phyloP scores from a whole-genome alignment of 768 basidiomycete genomes.

The Lentinula detonsa region DNA sequence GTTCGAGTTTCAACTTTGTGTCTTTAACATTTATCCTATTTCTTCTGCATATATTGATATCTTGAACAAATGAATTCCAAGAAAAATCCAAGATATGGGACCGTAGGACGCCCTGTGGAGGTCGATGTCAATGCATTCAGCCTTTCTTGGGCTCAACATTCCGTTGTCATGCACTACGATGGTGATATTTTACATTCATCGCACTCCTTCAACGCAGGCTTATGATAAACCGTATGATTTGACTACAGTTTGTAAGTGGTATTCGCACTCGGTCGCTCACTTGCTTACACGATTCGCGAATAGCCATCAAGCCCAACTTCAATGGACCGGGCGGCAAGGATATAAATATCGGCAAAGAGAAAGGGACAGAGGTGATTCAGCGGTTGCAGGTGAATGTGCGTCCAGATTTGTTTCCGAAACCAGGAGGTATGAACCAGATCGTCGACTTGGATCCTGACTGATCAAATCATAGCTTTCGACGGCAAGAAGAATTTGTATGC shows the following conservation, averaged over 20 bases:
- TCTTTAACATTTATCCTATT: neutral
- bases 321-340: constrained; percentile 14
- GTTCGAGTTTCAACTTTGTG: neutral
- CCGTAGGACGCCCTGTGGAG: neutral
- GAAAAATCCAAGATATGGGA: neutral
- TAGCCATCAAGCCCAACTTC: constrained; percentile 13
- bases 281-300: neutral
- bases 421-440: constrained; percentile 16
- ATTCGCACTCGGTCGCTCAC: neutral
- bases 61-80: neutral
- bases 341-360: constrained; percentile 18
- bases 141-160: constrained; percentile 13
- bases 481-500: constrained; percentile 29
- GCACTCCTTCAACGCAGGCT: neutral
- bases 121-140: constrained; percentile 18
- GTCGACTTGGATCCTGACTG: neutral
- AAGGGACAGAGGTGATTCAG: constrained; percentile 23
- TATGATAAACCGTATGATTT: neutral
- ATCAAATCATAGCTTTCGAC: constrained; percentile 20
- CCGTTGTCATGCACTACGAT: constrained; percentile 19
- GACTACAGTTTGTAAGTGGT: neutral
- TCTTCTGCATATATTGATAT: neutral
- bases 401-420: constrained; percentile 18
- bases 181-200: constrained; percentile 9
- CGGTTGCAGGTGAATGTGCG: constrained; percentile 18